These are phyloP conservation scores for Epichloe scottii DNA, from an alignment of 2,329 filamentous ascomycete genomes.

Conservation along the genomic window DNA sequence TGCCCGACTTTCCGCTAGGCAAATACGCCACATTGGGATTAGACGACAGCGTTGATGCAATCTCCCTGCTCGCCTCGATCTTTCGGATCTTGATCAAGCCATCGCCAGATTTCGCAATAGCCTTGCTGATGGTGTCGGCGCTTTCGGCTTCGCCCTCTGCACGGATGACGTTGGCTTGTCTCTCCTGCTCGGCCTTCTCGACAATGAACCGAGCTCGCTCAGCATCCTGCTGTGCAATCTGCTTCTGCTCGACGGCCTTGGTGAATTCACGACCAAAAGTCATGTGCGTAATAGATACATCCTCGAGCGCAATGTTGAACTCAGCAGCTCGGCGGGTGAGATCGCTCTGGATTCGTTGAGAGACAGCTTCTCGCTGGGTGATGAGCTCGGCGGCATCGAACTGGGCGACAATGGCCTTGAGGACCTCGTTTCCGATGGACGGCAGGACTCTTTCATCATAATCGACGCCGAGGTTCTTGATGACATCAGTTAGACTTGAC, in stretches of 20 bases:
- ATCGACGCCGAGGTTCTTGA: slow-evolving; percentile 92
- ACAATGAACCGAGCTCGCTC: slow-evolving; percentile 97
- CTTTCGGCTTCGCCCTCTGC: slow-evolving; percentile 97
- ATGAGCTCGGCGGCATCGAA: slow-evolving; percentile 98
- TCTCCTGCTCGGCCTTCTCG: slow-evolving; percentile 96
- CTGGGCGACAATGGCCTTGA: slow-evolving; percentile 96
- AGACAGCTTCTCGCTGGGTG: slow-evolving; percentile 95
- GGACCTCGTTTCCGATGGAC: slow-evolving; percentile 97
- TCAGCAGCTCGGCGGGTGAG: slow-evolving; percentile 85
- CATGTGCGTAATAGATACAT: slow-evolving; percentile 99
- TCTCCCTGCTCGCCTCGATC: slow-evolving; percentile 94
- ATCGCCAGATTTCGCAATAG: slow-evolving; percentile 85
- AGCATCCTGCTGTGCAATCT: slow-evolving; percentile 98
- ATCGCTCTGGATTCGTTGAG: slow-evolving; percentile 83
- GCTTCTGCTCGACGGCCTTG: slow-evolving; percentile 97
- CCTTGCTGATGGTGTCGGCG: slow-evolving; percentile 88
- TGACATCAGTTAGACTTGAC: neutral
- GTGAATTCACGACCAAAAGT: slow-evolving; percentile 99
- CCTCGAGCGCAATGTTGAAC: slow-evolving; percentile 98
- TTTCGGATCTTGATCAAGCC: slow-evolving; percentile 91
- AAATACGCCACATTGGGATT: slow-evolving; percentile 97
- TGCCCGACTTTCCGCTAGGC: slow-evolving; percentile 59
- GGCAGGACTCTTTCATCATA: slow-evolving; percentile 98
- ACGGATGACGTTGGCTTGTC: slow-evolving; percentile 95
- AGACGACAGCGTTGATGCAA: slow-evolving; percentile 73